phyloP scores from a whole-genome alignment of 2,329 filamentous ascomycete genomes.

The Zalaria sp. region DNA sequence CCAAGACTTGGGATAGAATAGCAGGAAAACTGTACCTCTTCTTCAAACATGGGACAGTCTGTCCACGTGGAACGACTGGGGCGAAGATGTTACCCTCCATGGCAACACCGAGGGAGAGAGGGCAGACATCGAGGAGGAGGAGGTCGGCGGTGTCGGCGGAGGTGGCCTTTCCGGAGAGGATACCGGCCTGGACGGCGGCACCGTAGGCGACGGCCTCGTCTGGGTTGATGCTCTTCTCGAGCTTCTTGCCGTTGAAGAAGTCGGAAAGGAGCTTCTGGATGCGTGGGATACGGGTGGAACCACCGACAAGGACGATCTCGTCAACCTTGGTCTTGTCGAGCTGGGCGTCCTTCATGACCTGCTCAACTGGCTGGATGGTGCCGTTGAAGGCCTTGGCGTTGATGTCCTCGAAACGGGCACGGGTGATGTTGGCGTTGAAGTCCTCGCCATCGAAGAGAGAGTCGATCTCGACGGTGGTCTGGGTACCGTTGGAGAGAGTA shows the following conservation, averaged over 20 bases:
- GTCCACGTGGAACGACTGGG: conserved; percentile 59
- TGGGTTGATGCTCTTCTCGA: conserved; percentile 99
- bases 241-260: conserved; percentile 99
- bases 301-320: conserved; percentile 98
- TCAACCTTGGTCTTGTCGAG: conserved; percentile 87
- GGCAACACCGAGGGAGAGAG: conserved; percentile 92
- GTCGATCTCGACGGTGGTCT: conserved; percentile 97
- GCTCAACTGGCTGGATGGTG: conserved; percentile 87
- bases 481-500: conserved; percentile 91
- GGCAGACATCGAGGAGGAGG: conserved; percentile 88
- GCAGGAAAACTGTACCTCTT: conserved; percentile 35
- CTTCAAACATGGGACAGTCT: conserved; percentile 46
- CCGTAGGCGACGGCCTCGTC: conserved; percentile 98
- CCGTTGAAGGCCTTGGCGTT: conserved; percentile 91
- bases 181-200: conserved; percentile 96
- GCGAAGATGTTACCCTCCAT: conserved; percentile 99
- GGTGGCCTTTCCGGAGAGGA: conserved; percentile 94
- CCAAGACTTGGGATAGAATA: no score
- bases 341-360: conserved; percentile 85
- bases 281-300: conserved; percentile 94
- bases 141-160: conserved; percentile 90
- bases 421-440: conserved; percentile 93
- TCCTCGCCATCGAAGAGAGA: conserved; percentile 97
- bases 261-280: conserved; percentile 99
- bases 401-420: conserved; percentile 96